These are phyloP conservation scores for Parietaria judaica DNA, from an alignment of 306 rosid species.

Conservation along the genomic window DNA sequence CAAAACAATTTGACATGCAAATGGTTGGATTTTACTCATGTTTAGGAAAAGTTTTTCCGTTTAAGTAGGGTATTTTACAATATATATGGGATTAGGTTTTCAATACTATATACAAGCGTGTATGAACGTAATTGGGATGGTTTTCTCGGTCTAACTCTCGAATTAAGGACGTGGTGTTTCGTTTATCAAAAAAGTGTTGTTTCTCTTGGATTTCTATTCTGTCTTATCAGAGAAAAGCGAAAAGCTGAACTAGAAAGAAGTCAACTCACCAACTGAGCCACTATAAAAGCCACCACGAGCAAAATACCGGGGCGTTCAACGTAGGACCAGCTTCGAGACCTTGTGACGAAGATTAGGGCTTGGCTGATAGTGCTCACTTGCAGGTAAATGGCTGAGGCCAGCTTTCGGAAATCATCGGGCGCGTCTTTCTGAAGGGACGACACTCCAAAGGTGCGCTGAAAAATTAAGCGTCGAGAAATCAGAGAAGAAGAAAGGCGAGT, in stretches of 20 bases:
- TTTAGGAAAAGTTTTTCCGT: no score
- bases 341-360: slow-evolving; percentile 94
- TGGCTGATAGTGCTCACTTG: slow-evolving; percentile 99
- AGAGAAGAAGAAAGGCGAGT: background rate
- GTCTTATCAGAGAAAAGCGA: no score
- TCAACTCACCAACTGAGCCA: slow-evolving; percentile 84
- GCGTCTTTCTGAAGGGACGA: slow-evolving; percentile 75
- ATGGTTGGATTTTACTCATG: no score
- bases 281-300: slow-evolving; percentile 60
- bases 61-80: no score
- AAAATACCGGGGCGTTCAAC: slow-evolving; percentile 85
- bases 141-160: no score
- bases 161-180: no score
- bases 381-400: slow-evolving; percentile 88
- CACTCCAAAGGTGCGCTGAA: slow-evolving; percentile 77
- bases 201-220: no score
- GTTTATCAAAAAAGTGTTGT: no score
- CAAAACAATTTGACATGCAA: no score
- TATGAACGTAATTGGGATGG: no score
- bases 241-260: slow-evolving; percentile 1
- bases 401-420: slow-evolving; percentile 72
- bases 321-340: slow-evolving; percentile 94
- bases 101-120: no score
- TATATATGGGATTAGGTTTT: no score
- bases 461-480: slow-evolving; percentile 20